Evolutionary conservation across 345 rosid genomes (phyloP).

Genomic region (Ricinus communis): DNA sequence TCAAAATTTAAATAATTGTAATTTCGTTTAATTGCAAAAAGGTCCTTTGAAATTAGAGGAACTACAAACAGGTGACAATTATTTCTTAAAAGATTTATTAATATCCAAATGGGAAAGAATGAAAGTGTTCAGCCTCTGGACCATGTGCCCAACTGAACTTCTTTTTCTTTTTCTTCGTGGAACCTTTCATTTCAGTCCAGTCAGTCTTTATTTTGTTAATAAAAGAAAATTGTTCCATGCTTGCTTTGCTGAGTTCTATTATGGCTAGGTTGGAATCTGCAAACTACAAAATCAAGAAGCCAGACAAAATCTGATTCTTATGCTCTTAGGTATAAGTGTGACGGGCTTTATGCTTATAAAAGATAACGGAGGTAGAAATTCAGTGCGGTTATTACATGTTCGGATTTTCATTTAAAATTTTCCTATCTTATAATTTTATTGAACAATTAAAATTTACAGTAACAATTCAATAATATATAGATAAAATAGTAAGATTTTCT

Average conservation of each 20-base stretch:
- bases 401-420: too few relatives aligned
- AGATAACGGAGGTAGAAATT: too few relatives aligned
- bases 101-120: not conserved
- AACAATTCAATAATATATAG: too few relatives aligned
- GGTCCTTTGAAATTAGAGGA: not conserved
- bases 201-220: not conserved
- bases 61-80: too few relatives aligned
- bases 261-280: not conserved
- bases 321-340: too few relatives aligned
- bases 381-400: too few relatives aligned
- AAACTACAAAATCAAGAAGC: not conserved
- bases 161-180: too few relatives aligned
- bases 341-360: not conserved
- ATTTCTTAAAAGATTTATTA: too few relatives aligned
- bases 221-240: not conserved
- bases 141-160: not conserved
- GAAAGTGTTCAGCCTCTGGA: not conserved
- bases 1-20: not conserved
- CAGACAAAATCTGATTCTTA: not conserved
- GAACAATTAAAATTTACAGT: too few relatives aligned
- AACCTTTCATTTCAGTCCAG: not conserved
- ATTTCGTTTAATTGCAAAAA: not conserved
- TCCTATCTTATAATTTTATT: too few relatives aligned
- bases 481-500: too few relatives aligned
- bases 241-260: not conserved